Percentiles rank a stretch among this genome's conserved stretches.
phyloP scores from a whole-genome alignment of 768 basidiomycete species.

The Holtermannia corniformis region DNA sequence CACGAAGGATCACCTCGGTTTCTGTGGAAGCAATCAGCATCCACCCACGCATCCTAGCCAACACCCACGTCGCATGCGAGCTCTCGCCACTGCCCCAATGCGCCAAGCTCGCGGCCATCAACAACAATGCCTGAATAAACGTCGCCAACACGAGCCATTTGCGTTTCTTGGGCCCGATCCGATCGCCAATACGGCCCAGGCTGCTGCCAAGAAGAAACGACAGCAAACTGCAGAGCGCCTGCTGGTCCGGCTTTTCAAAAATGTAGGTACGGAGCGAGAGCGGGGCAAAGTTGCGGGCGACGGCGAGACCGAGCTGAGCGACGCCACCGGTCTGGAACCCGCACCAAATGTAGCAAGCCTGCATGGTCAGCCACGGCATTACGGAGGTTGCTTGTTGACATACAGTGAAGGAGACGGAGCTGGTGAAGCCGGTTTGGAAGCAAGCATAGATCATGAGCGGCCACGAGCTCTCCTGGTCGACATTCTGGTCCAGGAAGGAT shows the following conservation, averaged over 20 bases:
- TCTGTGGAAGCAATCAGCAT: conserved; percentile 35
- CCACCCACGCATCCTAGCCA: background rate
- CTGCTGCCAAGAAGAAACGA: conserved; percentile 70
- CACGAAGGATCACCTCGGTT: conserved; percentile 59
- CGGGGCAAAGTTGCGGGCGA: conserved; percentile 62
- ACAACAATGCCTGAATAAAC: conserved; percentile 63
- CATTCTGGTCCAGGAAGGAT: background rate
- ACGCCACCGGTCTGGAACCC: conserved; percentile 42
- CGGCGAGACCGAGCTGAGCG: conserved; percentile 61
- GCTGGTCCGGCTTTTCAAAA: conserved; percentile 74
- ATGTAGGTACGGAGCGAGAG: conserved; percentile 43
- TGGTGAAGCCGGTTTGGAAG: conserved; percentile 30
- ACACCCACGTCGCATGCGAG: conserved; percentile 24
- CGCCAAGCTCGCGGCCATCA: conserved; percentile 60
- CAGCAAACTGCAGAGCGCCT: conserved; percentile 69
- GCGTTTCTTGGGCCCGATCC: conserved; percentile 61
- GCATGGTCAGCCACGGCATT: conserved; percentile 1
- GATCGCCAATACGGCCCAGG: conserved; percentile 74
- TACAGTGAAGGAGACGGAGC: conserved; percentile 12
- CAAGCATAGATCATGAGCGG: conserved; percentile 30
- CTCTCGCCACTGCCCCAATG: conserved; percentile 60
- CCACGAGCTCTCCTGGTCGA: conserved; percentile 12
- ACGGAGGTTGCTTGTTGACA: conserved; percentile 8
- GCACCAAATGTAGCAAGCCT: conserved; percentile 39
- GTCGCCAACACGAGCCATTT: conserved; percentile 65